Base-by-base conservation (phyloP, 1,139 yeast species). In the Kurtzmaniella quercitrusa region DNA sequence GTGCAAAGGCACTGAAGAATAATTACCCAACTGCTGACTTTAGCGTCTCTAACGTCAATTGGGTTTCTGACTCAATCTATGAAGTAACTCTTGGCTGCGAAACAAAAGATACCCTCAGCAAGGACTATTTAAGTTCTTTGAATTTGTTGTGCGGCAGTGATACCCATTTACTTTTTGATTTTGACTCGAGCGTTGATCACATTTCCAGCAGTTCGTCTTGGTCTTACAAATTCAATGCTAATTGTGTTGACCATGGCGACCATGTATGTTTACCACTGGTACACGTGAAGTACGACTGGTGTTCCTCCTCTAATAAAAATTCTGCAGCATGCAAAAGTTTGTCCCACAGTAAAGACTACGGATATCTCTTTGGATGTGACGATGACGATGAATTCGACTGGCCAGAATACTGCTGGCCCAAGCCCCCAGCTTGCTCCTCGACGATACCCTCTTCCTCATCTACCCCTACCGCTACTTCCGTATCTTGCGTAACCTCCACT, bases 321-420 rank as follows among this genome's bases (percentile, higher is more conserved):
- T 21, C 25, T 14, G 21, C 11, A 6, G 17, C 34, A 14, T 42
- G 45, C 34, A 23, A 23, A 12, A 8, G 11, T 15, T 42, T 38
- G 39, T 11, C 16, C 4, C 33, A 27, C 25, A 18, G n/a, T 3
- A 38, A 42, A 19, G 7, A 19, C 2, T 42, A 42, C 18, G 14
- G 19, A 10, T 43, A 43, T 23, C 25, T 31, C 5, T 39, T 38
- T 37, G 45, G 45, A 4, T 43, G 45, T 29, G 38, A 38, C 14
- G 18, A 39, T 25, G 42, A 43, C 10, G 25, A 25, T 8, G 21
- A 42, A 9, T 43, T 29, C 39, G 45, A 43, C 25, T 43, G 42
- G 43, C 42, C 45, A 2, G 10, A 39, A 25, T 43, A 43, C 33
- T 43, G 45, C 33, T 43, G 45, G 45, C 42, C 45, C 8, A 27